These are phyloP conservation scores for Silene noctiflora DNA, from an alignment of 179 eudicot species.

Conservation along the genomic window DNA sequence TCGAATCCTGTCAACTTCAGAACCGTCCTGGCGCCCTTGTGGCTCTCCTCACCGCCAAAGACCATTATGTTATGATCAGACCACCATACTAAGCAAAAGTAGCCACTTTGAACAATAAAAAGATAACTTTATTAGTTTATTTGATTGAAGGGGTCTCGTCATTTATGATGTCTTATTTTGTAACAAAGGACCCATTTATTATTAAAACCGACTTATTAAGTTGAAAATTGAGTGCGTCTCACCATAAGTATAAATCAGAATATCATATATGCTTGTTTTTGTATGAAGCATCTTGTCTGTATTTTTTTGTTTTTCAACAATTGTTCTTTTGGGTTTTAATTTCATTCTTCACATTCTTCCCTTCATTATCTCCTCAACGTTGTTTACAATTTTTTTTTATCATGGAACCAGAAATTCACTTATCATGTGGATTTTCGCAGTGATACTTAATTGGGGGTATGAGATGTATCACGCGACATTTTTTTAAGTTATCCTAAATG, in stretches of 20 bases:
- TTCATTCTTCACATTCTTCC: neutral
- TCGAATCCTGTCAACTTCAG: neutral
- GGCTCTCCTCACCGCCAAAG: neutral
- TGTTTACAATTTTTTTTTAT: neutral
- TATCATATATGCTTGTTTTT: neutral
- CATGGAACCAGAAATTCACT: neutral
- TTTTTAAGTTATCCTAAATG: neutral
- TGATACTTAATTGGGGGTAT: neutral
- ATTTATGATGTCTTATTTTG: neutral
- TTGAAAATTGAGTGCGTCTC: neutral
- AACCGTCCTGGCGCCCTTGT: neutral
- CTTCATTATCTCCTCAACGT: neutral
- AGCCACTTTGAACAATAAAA: neutral
- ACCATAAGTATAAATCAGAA: neutral
- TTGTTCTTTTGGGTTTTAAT: neutral
- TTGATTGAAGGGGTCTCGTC: neutral
- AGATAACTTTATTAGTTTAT: neutral
- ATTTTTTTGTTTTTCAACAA: neutral
- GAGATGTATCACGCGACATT: neutral
- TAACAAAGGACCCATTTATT: neutral
- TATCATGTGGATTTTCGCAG: neutral
- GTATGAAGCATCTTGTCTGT: neutral
- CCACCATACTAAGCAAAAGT: neutral
- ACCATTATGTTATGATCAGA: neutral
- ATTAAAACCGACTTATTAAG: neutral